Evolutionary conservation across 2,329 filamentous ascomycete genomes (phyloP), one percentile per base, ranked within the genome.

Genomic region (Metarhizium anisopliae): DNA sequence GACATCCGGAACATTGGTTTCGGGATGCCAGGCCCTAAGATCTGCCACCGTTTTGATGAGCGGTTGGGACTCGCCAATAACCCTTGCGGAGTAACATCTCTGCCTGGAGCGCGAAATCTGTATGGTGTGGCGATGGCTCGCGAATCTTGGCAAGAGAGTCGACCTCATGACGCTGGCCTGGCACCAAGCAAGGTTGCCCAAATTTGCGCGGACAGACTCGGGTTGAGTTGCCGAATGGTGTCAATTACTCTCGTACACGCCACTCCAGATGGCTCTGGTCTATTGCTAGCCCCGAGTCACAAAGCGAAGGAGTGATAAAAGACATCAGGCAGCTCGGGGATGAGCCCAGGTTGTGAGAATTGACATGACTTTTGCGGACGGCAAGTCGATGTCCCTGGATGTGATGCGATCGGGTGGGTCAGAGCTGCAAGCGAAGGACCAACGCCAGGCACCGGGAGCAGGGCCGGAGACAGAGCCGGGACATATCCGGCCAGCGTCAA

Each of bases 11-110:
- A 75, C 71, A 50, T 72, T 66, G 38, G 72, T 68, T 18, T 68
- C 61, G 2, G 80, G 77, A 45, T 72, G 73, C 70, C 75, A 79
- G 36, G 76, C 74, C 53, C 87, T 76, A 11, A 88, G 72, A 54
- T 76, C 74, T n/a, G 82, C 79, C 47, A 85, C 66, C 1, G 78
- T 77, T 53, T 63, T 70, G 58, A 77, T 70, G 56, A 70, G 62
- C 49, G 61, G 64, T 61, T 64, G 64, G 32, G 57, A 54, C 51
- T 66, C 59, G 50, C 60, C 60, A 53, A 60, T 61, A 2, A 70
- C 59, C 43, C 63, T 67, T 18, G 67, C 70, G n/a, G 72, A 72
- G 59, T 73, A 72, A 25, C 47, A 40, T 53, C 70, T 66, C 40
- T 30, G 38, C 20, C 32, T 53, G 45, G 45, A 42, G 36, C 54